Evolutionary conservation across 2,329 filamentous ascomycete species (phyloP).

Genomic region (Ciborinia camelliae): DNA sequence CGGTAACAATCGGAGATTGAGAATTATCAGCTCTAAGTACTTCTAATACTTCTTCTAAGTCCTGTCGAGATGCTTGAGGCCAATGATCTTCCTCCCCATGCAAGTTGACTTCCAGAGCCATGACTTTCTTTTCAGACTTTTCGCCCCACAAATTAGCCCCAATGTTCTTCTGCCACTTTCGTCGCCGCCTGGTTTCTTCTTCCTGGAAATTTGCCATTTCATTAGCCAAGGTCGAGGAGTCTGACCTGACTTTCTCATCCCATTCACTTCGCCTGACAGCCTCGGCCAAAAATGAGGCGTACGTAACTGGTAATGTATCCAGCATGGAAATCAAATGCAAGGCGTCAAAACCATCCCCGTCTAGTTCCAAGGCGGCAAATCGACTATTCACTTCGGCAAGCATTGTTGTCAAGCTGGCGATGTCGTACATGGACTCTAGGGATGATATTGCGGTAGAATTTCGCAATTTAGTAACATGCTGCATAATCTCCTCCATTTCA

Average conservation of each 20-base stretch:
- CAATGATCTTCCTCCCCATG: constrained; percentile 76
- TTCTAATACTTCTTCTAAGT: constrained; percentile 71
- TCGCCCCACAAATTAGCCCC: constrained; percentile 67
- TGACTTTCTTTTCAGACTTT: constrained; percentile 62
- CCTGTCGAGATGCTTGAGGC: constrained; percentile 72
- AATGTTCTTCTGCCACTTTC: constrained; percentile 85
- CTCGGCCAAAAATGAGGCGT: constrained; percentile 84
- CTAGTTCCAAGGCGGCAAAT: constrained; percentile 67
- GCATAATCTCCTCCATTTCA: constrained; percentile 61
- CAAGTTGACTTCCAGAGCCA: constrained; percentile 81
- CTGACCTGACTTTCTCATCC: constrained; percentile 83
- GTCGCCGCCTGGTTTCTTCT: constrained; percentile 83
- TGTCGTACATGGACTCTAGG: constrained; percentile 73
- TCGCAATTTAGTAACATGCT: constrained; percentile 60
- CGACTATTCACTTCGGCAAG: constrained; percentile 70
- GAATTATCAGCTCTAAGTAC: constrained; percentile 61
- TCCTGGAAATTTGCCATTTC: constrained; percentile 91
- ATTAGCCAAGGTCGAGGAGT: constrained; percentile 83
- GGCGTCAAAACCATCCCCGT: constrained; percentile 71
- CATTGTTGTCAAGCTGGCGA: constrained; percentile 74
- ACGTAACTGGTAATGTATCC: constrained; percentile 80
- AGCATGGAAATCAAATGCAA: constrained; percentile 80
- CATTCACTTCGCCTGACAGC: constrained; percentile 84
- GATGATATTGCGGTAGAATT: constrained; percentile 65
- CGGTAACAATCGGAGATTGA: constrained; percentile 63